Percentiles rank a stretch among this genome's conserved stretches.
Conservation (phyloP, 495 filamentous ascomycete species). For the Physcia stellaris region DNA sequence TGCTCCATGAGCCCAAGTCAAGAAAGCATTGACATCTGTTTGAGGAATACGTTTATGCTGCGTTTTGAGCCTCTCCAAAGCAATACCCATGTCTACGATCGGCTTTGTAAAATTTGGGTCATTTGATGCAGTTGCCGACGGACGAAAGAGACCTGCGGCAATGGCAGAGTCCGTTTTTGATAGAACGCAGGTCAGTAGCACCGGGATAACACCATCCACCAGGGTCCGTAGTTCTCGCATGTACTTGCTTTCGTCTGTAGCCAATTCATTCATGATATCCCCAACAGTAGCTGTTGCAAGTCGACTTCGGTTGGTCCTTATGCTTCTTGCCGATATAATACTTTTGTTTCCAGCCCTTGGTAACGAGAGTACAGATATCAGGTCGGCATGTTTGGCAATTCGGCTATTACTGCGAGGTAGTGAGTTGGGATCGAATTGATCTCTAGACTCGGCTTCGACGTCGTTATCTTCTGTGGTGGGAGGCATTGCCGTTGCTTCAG, state of each 20-base stretch:
- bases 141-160: conserved; percentile 54
- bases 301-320: conserved; percentile 56
- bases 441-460: conserved; percentile 23
- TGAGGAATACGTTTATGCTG: conserved; percentile 69
- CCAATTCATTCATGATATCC: conserved; percentile 69
- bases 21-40: conserved; percentile 49
- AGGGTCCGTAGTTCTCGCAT: conserved; percentile 84
- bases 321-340: conserved; percentile 54
- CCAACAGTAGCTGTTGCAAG: conserved; percentile 50
- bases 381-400: conserved; percentile 81
- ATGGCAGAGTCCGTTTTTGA: conserved; percentile 54
- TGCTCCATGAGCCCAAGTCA: conserved; percentile 68
- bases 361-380: conserved; percentile 81
- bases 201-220: conserved; percentile 91
- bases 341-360: conserved; percentile 53
- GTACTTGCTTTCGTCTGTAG: conserved; percentile 77
- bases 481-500: conserved; percentile 5
- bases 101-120: conserved; percentile 63
- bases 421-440: conserved; percentile 29
- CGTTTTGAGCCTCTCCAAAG: conserved; percentile 68
- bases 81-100: conserved; percentile 89
- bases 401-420: conserved; percentile 40
- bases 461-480: conserved; percentile 1
- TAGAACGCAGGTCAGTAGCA: conserved; percentile 73
- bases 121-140: conserved; percentile 34